Evolutionary conservation across 345 rosid genomes (phyloP).

Genomic region (Raphanus raphanistrum): DNA sequence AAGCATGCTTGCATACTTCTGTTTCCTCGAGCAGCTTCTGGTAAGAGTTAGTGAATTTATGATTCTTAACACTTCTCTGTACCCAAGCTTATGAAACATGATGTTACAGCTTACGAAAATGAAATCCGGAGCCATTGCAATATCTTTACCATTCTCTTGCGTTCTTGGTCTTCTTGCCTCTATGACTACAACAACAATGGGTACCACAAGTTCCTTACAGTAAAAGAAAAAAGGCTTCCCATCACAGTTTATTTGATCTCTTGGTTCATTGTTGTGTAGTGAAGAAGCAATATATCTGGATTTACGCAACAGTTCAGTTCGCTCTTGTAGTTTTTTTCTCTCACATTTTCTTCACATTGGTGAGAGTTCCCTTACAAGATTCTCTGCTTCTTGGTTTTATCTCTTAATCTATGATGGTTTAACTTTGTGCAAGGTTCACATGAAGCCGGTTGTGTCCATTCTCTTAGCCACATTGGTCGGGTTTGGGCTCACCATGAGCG

Average conservation of each 20-base stretch:
- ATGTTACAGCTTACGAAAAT: conserved; percentile 63
- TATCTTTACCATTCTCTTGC: conserved; percentile 95
- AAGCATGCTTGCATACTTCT: conserved; percentile 98
- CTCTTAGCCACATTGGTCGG: conserved; percentile 77
- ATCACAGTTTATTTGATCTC: background rate
- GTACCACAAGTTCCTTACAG: conserved; percentile 39
- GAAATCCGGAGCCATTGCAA: conserved; percentile 86
- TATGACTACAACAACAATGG: conserved; percentile 91
- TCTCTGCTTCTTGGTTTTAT: background rate
- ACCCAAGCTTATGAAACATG: conserved; percentile 29
- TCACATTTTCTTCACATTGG: conserved; percentile 75
- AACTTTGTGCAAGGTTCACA: conserved; percentile 55
- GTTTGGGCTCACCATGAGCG: conserved; percentile 73
- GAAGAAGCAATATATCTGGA: conserved; percentile 63
- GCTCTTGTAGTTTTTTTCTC: conserved; percentile 70
- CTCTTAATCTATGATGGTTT: conserved; percentile 4
- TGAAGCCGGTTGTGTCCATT: conserved; percentile 66
- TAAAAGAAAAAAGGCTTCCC: background rate
- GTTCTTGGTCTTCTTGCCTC: conserved; percentile 88
- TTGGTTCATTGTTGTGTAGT: conserved; percentile 46
- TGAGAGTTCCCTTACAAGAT: conserved; percentile 37
- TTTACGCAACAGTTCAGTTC: conserved; percentile 71
- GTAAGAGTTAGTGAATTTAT: conserved; percentile 43
- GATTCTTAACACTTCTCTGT: conserved; percentile 1
- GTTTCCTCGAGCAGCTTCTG: conserved; percentile 96